These are phyloP conservation scores for Coemansia umbellata DNA, from an alignment of 192 early-diverging fungal genomes.

Conservation along the genomic window DNA sequence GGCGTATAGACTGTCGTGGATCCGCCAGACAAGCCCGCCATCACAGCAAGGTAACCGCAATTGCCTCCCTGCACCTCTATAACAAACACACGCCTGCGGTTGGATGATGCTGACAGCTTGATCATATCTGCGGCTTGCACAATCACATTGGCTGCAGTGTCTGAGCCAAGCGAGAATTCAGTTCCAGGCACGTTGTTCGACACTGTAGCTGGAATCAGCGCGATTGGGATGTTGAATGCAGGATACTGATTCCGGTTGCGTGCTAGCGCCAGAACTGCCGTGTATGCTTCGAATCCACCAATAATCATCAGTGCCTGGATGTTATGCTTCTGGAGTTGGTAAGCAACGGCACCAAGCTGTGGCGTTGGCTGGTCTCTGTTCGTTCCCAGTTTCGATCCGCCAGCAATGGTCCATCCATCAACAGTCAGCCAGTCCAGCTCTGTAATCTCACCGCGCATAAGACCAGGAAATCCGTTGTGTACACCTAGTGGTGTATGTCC, in stretches of 20 bases:
- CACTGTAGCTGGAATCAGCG: slow-evolving; percentile 89
- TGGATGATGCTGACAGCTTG: slow-evolving; percentile 88
- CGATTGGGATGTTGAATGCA: slow-evolving; percentile 91
- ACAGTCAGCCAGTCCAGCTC: slow-evolving; percentile 80
- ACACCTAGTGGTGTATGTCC: slow-evolving; percentile 87
- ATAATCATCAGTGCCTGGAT: slow-evolving; percentile 91
- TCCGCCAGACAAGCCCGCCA: slow-evolving; percentile 78
- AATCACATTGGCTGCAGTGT: slow-evolving; percentile 93
- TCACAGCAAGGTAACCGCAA: slow-evolving; percentile 86
- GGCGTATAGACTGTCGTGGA: slow-evolving; percentile 93
- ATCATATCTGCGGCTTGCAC: slow-evolving; percentile 86
- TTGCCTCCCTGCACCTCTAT: slow-evolving; percentile 97
- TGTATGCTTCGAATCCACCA: slow-evolving; percentile 95
- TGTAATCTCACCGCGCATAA: slow-evolving; percentile 76
- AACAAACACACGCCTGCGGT: slow-evolving; percentile 88
- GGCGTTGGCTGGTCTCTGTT: slow-evolving; percentile 87
- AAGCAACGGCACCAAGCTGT: slow-evolving; percentile 86
- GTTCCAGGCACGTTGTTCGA: slow-evolving; percentile 98
- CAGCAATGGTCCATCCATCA: slow-evolving; percentile 86
- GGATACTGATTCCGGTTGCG: slow-evolving; percentile 76
- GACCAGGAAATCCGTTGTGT: slow-evolving; percentile 88
- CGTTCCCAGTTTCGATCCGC: slow-evolving; percentile 91
- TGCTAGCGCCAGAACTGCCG: slow-evolving; percentile 68
- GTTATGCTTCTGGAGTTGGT: slow-evolving; percentile 84
- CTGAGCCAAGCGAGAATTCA: slow-evolving; percentile 89